Conservation (phyloP, 2,329 filamentous ascomycete species). For the Diaporthe australafricana region DNA sequence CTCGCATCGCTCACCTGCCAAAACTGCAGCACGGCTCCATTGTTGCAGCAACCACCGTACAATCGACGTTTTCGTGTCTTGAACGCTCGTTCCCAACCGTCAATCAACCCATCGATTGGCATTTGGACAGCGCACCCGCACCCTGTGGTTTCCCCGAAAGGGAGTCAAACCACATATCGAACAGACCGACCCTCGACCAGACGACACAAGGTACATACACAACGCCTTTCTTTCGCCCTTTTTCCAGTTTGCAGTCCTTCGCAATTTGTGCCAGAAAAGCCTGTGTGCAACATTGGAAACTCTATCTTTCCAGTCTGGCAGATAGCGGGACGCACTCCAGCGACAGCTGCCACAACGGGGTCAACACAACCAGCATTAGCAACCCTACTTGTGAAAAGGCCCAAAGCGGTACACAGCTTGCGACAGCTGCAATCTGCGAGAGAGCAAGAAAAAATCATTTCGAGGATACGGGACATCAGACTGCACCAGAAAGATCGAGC, state of each 20-base stretch:
- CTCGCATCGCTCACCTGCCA: not conserved
- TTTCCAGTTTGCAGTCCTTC: not conserved
- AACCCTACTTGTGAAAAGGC: not conserved
- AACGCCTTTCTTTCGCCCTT: slow-evolving; percentile 5
- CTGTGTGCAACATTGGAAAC: not conserved
- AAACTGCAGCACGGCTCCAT: slow-evolving; percentile 7
- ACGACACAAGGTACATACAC: slow-evolving; percentile 17
- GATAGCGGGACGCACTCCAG: not conserved
- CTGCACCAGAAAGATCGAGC: slow-evolving; percentile 14
- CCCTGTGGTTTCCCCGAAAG: slow-evolving; percentile 9
- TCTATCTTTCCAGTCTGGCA: not conserved
- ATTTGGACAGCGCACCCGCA: slow-evolving; percentile 25
- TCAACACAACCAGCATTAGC: not conserved
- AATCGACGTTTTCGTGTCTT: slow-evolving; percentile 13
- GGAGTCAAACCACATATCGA: not conserved
- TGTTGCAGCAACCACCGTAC: slow-evolving; percentile 20
- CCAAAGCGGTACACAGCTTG: not conserved
- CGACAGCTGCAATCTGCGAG: slow-evolving; percentile 1
- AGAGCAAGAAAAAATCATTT: not conserved
- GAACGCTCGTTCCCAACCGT: slow-evolving; percentile 17
- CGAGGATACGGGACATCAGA: slow-evolving; percentile 9
- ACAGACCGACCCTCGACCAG: not conserved
- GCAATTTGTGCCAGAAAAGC: not conserved
- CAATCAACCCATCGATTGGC: slow-evolving; percentile 21
- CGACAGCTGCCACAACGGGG: not conserved